phyloP scores from a whole-genome alignment of 192 early-diverging fungal genomes.

The Gaertneriomyces semiglobifer region DNA sequence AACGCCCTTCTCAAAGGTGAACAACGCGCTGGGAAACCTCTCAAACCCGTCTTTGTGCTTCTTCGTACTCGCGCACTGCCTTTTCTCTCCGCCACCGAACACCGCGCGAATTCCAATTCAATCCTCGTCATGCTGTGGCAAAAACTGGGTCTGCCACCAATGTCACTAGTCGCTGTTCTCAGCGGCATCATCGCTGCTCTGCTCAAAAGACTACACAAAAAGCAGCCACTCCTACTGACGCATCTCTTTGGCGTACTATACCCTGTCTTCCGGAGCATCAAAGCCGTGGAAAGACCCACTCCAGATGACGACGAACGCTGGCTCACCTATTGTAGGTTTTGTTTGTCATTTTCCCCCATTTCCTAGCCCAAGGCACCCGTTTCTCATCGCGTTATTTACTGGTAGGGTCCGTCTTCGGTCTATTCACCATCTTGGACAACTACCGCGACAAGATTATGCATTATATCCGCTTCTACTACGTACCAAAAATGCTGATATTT shows the following conservation, averaged over 20 bases:
- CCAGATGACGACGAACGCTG: slow-evolving; percentile 49
- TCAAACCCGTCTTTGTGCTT: slow-evolving; percentile 11
- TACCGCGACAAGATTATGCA: slow-evolving; percentile 17
- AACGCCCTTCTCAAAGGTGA: no score
- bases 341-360: background rate
- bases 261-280: slow-evolving; percentile 40
- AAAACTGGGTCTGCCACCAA: slow-evolving; percentile 34
- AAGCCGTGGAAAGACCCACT: slow-evolving; percentile 46
- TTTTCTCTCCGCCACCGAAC: slow-evolving; percentile 10
- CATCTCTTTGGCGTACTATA: slow-evolving; percentile 44
- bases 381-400: background rate
- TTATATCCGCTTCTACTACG: slow-evolving; percentile 38
- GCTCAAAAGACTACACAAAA: slow-evolving; percentile 31
- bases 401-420: slow-evolving; percentile 48
- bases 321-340: slow-evolving; percentile 53
- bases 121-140: slow-evolving; percentile 31
- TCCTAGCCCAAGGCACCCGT: background rate
- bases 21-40: background rate
- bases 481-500: slow-evolving; percentile 44
- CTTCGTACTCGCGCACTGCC: slow-evolving; percentile 15
- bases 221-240: slow-evolving; percentile 36
- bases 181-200: slow-evolving; percentile 18
- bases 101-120: slow-evolving; percentile 31
- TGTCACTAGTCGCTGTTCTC: slow-evolving; percentile 26
- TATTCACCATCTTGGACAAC: slow-evolving; percentile 44